Base-by-base conservation (phyloP, 164 flowering plant genomes). In the Vitis rotundifolia region DNA sequence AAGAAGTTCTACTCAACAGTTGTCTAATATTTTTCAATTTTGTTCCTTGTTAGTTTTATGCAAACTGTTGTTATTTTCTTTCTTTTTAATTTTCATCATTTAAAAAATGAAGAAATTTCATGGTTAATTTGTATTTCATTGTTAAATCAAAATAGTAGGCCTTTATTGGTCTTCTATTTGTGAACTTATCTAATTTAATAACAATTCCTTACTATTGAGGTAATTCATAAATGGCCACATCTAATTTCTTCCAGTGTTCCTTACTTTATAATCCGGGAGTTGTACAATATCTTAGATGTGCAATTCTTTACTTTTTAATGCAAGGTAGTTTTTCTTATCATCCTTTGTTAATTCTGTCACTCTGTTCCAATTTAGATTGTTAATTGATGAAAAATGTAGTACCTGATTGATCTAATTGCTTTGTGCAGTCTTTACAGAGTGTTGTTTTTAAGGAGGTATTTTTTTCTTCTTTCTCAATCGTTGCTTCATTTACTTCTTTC, bases 351-450 rank as follows among this genome's bases (percentile, higher is more conserved):
- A 29, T 47, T 22, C 50, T 53, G 11, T 2, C 6, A 3, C 7
- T 54, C 49, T 67, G 16, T 58, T 47, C 66, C 55, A 48, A 18
- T 66, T 66, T 60, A 9, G 19, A 12, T 61, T 11, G 13, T 68
- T 22, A 60, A 67, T 59, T n/a, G 59, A 31, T 29, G 54, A 8
- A 9, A 50, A 11, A 31, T 26, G 47, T 47, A 58, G 31, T 70
- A 22, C 66, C 76, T 86, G 80, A 79, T 74, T 68, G 47, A 16
- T 64, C 59, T 75, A 16, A 13, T 82, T 77, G 26, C n/a, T 31
- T 70, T 78, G 2, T 92, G 97, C 97, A 95, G 99, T 92, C 99
- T 71, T 77, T 95, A 83, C 99, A 93, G 81, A 95, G 99, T 78
- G 99, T 95, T 78, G 87, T 95, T 66, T 95, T 95, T 85, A 91